Conservation (phyloP, 1,139 yeast species). For the Yamadazyma taylorii region DNA sequence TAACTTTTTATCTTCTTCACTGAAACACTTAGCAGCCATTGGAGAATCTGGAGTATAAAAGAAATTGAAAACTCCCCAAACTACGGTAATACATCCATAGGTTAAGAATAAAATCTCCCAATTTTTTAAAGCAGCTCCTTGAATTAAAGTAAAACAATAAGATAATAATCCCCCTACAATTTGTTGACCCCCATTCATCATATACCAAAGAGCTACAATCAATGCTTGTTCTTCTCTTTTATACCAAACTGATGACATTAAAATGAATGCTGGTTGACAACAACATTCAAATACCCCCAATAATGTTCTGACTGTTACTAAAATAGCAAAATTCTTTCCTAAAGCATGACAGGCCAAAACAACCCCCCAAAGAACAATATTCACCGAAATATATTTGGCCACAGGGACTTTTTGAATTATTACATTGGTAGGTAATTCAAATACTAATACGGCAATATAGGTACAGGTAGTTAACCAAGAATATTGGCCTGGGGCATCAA, state of each 20-base stretch:
- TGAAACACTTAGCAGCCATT: constrained; percentile 29
- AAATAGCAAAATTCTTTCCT: constrained; percentile 38
- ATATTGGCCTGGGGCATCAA: constrained; percentile 30
- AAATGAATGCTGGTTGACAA: constrained; percentile 45
- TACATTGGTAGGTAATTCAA: constrained; percentile 44
- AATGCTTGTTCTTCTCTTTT: constrained; percentile 37
- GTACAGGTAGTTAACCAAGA: constrained; percentile 44
- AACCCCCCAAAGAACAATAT: constrained; percentile 43
- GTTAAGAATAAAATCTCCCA: constrained; percentile 42
- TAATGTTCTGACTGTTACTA: constrained; percentile 41
- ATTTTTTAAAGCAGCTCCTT: constrained; percentile 23
- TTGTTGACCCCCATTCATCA: constrained; percentile 41
- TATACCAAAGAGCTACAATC: constrained; percentile 39
- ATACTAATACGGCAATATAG: constrained; percentile 46
- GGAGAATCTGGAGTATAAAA: constrained; percentile 36
- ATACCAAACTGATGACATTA: constrained; percentile 44
- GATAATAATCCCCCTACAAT: constrained; percentile 44
- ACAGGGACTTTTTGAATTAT: constrained; percentile 39
- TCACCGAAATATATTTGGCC: constrained; percentile 35
- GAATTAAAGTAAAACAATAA: constrained; percentile 40
- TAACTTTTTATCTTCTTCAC: constrained; percentile 27
- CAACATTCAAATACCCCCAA: constrained; percentile 44
- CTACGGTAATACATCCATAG: constrained; percentile 35
- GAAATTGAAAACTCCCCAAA: constrained; percentile 31
- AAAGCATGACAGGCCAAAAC: constrained; percentile 39